Percentiles rank a stretch among this genome's conserved stretches.
phyloP scores from a whole-genome alignment of 2,329 filamentous ascomycete genomes.

The Ceratocystis cacaofunesta region DNA sequence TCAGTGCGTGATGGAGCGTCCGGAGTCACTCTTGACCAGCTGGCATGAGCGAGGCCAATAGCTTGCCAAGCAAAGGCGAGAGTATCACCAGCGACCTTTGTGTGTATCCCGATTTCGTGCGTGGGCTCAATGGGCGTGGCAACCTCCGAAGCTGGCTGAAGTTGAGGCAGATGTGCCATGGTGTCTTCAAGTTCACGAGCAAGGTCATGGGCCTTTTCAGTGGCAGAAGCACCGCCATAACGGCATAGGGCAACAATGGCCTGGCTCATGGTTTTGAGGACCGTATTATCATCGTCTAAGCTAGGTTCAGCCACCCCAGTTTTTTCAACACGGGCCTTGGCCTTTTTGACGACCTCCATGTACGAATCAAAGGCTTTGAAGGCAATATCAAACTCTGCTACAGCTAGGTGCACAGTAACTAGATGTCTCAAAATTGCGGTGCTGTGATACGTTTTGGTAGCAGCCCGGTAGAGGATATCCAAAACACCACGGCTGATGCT shows the following conservation, averaged over 20 bases:
- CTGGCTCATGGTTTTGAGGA: constrained; percentile 64
- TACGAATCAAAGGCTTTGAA: constrained; percentile 88
- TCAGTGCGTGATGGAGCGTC: constrained; percentile 56
- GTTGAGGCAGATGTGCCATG: constrained; percentile 44
- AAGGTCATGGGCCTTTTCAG: constrained; percentile 63
- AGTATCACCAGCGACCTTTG: constrained; percentile 39
- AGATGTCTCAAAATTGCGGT: constrained; percentile 73
- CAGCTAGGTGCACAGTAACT: constrained; percentile 71
- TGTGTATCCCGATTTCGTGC: constrained; percentile 26
- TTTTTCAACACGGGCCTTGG: constrained; percentile 71
- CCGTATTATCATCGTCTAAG: constrained; percentile 63
- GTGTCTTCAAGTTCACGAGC: constrained; percentile 58
- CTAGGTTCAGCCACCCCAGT: constrained; percentile 53
- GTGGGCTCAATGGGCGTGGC: constrained; percentile 22
- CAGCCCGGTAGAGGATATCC: constrained; percentile 77
- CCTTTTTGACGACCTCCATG: constrained; percentile 70
- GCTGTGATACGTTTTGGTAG: constrained; percentile 90
- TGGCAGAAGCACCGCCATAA: constrained; percentile 60
- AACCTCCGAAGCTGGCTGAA: constrained; percentile 17
- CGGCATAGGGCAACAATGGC: constrained; percentile 69
- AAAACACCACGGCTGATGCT: constrained; percentile 61
- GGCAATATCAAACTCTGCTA: constrained; percentile 84
- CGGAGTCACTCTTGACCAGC: constrained; percentile 73
- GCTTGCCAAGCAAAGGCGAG: constrained; percentile 65
- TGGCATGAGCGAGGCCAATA: constrained; percentile 70